Conservation (phyloP, 129 eudicot species). For the Mikania micrantha region DNA sequence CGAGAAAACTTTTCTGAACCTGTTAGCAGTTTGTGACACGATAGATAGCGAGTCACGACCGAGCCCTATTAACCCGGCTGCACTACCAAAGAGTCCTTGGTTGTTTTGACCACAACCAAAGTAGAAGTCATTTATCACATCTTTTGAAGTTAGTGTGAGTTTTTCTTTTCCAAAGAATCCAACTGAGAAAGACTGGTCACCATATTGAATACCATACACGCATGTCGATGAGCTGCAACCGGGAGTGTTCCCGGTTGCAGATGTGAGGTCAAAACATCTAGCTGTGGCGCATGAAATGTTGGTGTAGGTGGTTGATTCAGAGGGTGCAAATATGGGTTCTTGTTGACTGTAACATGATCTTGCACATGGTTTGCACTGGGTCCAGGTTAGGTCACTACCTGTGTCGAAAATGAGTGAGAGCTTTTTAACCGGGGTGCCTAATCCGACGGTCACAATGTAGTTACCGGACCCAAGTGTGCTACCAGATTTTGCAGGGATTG, state of each 20-base stretch:
- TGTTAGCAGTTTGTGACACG: constrained; percentile 46
- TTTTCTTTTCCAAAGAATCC: constrained; percentile 54
- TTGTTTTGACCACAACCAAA: constrained; percentile 79
- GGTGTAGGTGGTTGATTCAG: constrained; percentile 39
- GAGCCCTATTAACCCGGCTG: constrained; percentile 64
- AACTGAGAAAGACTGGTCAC: constrained; percentile 53
- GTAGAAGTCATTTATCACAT: constrained; percentile 19
- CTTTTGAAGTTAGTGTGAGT: constrained; percentile 36
- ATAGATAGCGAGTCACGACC: constrained; percentile 50
- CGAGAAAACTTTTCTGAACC: constrained; percentile 55
- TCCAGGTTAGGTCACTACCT: constrained; percentile 79
- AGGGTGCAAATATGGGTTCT: constrained; percentile 57
- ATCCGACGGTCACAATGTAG: constrained; percentile 59
- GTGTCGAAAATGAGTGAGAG: constrained; percentile 63
- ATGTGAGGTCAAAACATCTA: constrained; percentile 29
- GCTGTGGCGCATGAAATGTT: constrained; percentile 48
- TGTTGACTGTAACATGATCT: constrained; percentile 45
- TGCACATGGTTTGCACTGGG: constrained; percentile 70
- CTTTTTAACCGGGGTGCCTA: constrained; percentile 57
- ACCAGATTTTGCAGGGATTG: constrained; percentile 50
- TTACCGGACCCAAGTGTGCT: constrained; percentile 42
- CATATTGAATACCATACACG: constrained; percentile 52
- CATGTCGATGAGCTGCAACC: constrained; percentile 43
- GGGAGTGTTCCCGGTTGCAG: constrained; percentile 46
- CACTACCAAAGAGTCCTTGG: constrained; percentile 48